phyloP scores from a whole-genome alignment of 306 rosid genomes.

The Hippophae rhamnoides region DNA sequence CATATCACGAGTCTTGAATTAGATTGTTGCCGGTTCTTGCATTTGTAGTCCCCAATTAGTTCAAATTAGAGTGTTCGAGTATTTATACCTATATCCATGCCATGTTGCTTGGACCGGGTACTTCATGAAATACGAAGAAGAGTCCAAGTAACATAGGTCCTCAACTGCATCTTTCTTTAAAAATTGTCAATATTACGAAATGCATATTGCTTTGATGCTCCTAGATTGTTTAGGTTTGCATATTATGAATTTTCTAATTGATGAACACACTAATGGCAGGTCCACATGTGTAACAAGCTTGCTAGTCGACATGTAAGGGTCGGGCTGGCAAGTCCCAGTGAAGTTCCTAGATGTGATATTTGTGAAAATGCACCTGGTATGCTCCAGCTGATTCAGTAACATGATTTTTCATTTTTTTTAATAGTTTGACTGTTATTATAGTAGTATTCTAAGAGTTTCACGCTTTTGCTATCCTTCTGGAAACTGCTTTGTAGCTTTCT shows the following conservation, averaged over 20 bases:
- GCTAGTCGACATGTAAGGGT: constrained; percentile 69
- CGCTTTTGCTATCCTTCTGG: constrained; percentile 4
- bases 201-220: neutral
- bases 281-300: constrained; percentile 66
- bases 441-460: constrained; percentile 9
- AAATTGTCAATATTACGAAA: neutral
- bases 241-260: constrained; percentile 10
- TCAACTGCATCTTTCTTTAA: too few species aligned
- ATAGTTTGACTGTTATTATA: neutral
- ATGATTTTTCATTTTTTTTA: neutral
- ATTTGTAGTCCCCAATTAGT: too few species aligned
- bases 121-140: too few species aligned
- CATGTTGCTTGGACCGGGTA: too few species aligned
- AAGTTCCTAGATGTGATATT: constrained; percentile 58
- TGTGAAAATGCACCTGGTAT: constrained; percentile 72
- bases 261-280: constrained; percentile 29
- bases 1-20: too few species aligned
- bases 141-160: too few species aligned
- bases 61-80: too few species aligned
- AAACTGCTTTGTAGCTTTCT: constrained; percentile 50
- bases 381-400: neutral
- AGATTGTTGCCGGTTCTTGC: too few species aligned
- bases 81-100: too few species aligned
- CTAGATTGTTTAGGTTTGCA: neutral
- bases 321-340: constrained; percentile 57